Percentiles rank a stretch among this genome's conserved stretches.
phyloP scores from a whole-genome alignment of 768 basidiomycete genomes.

The Kwoniella mangroviensis region DNA sequence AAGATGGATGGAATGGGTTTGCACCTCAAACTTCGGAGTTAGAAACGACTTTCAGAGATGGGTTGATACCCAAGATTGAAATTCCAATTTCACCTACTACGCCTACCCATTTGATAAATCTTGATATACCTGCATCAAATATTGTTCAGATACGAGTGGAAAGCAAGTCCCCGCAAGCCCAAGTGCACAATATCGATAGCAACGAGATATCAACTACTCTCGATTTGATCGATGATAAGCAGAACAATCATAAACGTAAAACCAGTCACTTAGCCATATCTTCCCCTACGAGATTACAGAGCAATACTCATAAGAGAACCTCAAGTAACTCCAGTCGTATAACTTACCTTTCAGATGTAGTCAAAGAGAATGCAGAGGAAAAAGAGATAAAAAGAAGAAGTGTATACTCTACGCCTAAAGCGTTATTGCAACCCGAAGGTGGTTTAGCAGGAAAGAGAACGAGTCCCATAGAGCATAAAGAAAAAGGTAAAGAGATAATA shows the following conservation, averaged over 20 bases:
- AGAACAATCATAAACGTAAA: neutral
- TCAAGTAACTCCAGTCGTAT: slow-evolving; percentile 10
- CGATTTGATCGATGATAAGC: neutral
- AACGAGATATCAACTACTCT: neutral
- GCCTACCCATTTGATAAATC: neutral
- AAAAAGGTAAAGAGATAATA: slow-evolving; percentile 4
- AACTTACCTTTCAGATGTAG: slow-evolving; percentile 32
- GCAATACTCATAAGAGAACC: neutral
- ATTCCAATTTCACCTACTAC: slow-evolving; percentile 9
- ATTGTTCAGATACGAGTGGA: neutral
- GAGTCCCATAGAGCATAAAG: neutral
- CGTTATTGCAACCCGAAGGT: neutral
- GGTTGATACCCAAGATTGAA: neutral
- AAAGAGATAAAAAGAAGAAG: slow-evolving; percentile 11
- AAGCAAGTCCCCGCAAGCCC: neutral
- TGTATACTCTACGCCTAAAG: neutral
- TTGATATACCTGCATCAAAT: no score
- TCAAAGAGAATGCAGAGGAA: slow-evolving; percentile 22
- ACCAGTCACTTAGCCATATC: neutral
- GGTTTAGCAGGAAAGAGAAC: neutral
- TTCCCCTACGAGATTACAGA: no score
- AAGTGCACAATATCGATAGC: neutral
- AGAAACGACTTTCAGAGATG: no score
- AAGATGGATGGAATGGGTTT: slow-evolving; percentile 8
- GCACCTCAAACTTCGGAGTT: no score